Conservation (phyloP, 2,329 filamentous ascomycete genomes). For the Xylariaceae sp. region DNA sequence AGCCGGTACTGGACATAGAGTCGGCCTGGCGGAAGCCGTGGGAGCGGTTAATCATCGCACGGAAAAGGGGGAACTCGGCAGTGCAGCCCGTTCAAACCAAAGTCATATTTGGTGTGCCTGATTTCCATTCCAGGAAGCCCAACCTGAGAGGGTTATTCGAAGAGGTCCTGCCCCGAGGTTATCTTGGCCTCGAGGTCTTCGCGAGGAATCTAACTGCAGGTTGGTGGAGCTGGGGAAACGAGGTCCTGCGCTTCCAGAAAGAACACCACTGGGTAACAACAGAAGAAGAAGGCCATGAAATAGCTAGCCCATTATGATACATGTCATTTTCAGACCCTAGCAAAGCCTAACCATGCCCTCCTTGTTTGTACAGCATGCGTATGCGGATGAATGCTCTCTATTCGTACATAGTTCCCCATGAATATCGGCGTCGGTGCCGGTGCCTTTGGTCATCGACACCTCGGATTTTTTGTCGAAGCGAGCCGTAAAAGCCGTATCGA, state of each 20-base stretch:
- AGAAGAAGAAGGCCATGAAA: conserved; percentile 7
- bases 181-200: conserved; percentile 67
- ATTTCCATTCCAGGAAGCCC: conserved; percentile 74
- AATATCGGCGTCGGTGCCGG: too few species aligned
- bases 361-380: conserved; percentile 6
- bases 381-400: conserved; percentile 4
- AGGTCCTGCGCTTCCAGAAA: conserved; percentile 65
- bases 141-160: conserved; percentile 59
- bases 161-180: conserved; percentile 44
- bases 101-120: conserved; percentile 65
- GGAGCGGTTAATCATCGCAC: conserved; percentile 64
- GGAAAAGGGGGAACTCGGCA: conserved; percentile 33
- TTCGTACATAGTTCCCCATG: conserved; percentile 10
- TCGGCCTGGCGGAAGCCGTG: conserved; percentile 68
- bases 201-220: conserved; percentile 66
- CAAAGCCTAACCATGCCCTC: conserved; percentile 13
- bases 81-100: conserved; percentile 38
- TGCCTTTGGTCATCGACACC: too few species aligned
- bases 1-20: conserved; percentile 57
- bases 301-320: conserved; percentile 1
- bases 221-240: conserved; percentile 76
- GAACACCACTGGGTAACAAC: conserved; percentile 43
- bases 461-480: too few species aligned
- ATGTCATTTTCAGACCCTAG: conserved; percentile 4
- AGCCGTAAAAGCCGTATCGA: too few species aligned